phyloP scores from a whole-genome alignment of 2,329 filamentous ascomycete species.

The Sporothrix protearum region DNA sequence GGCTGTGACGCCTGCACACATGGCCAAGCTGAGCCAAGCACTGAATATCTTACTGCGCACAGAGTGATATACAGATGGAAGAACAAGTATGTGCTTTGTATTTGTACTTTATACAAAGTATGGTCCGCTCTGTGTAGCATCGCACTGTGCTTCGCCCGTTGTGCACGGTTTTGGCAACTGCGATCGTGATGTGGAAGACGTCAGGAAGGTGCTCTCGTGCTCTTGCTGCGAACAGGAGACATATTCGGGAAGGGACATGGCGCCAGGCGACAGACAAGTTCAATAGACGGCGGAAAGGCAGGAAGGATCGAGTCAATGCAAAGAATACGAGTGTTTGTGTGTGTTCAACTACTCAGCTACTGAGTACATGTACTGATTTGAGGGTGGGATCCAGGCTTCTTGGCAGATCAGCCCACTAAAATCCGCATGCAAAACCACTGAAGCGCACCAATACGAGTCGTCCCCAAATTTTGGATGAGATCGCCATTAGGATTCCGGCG shows the following conservation, averaged over 20 bases:
- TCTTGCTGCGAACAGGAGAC: not conserved
- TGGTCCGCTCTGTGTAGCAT: not conserved
- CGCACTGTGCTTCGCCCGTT: not conserved
- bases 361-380: too few species aligned
- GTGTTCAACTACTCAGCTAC: not conserved
- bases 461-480: not conserved
- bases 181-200: not conserved
- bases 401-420: conserved; percentile 6
- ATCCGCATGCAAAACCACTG: not conserved
- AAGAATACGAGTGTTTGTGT: not conserved
- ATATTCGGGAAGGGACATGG: not conserved
- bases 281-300: not conserved
- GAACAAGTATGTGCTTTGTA: too few species aligned
- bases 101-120: too few species aligned
- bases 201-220: not conserved
- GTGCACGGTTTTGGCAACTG: not conserved
- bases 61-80: not conserved
- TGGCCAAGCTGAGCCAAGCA: not conserved
- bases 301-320: not conserved
- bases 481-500: not conserved
- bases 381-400: not conserved
- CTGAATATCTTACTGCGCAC: not conserved
- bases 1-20: not conserved
- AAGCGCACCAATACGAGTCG: not conserved
- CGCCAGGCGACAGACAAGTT: not conserved